A percentile compares a stretch with the other conserved stretches of the same genome.
Conservation (phyloP, 352 stramenopile species). For the Pythium brachiatum region DNA sequence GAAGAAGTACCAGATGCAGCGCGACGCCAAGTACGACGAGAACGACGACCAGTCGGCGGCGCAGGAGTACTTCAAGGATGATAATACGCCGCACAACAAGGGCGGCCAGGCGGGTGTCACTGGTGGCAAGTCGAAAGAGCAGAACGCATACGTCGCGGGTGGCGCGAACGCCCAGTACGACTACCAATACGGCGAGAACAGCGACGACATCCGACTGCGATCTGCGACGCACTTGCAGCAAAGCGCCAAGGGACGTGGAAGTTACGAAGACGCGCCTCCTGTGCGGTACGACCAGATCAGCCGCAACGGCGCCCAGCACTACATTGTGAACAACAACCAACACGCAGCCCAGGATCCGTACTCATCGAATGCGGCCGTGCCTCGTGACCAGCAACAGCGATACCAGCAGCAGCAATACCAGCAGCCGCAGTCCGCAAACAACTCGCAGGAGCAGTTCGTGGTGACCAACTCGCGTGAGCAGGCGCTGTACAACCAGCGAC, state of each 20-base stretch:
- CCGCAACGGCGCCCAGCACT: slow-evolving; percentile 27
- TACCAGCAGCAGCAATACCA: slow-evolving; percentile 17
- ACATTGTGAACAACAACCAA: slow-evolving; percentile 25
- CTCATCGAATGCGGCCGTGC: slow-evolving; percentile 1
- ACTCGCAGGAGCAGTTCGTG: slow-evolving; percentile 15
- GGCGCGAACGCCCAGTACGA: slow-evolving; percentile 21
- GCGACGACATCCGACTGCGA: slow-evolving; percentile 27
- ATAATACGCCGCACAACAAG: slow-evolving; percentile 18
- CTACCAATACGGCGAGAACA: slow-evolving; percentile 26
- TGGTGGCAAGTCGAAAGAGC: slow-evolving; percentile 9
- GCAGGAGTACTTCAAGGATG: slow-evolving; percentile 34
- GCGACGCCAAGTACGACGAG: slow-evolving; percentile 27
- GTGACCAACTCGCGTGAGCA: slow-evolving; percentile 24
- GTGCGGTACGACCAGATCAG: slow-evolving; percentile 25
- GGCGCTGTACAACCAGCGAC: slow-evolving; percentile 26
- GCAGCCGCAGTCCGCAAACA: slow-evolving; percentile 12
- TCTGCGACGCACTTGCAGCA: slow-evolving; percentile 28
- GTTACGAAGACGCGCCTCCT: slow-evolving; percentile 7
- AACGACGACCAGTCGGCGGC: slow-evolving; percentile 23
- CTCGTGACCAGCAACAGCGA: neutral
- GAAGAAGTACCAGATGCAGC: slow-evolving; percentile 37
- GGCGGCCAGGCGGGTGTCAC: neutral
- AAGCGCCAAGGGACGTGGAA: neutral
- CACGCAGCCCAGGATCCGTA: slow-evolving; percentile 15
- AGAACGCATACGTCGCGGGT: slow-evolving; percentile 28